phyloP scores from a whole-genome alignment of 306 rosid genomes.

The Vigna unguiculata region DNA sequence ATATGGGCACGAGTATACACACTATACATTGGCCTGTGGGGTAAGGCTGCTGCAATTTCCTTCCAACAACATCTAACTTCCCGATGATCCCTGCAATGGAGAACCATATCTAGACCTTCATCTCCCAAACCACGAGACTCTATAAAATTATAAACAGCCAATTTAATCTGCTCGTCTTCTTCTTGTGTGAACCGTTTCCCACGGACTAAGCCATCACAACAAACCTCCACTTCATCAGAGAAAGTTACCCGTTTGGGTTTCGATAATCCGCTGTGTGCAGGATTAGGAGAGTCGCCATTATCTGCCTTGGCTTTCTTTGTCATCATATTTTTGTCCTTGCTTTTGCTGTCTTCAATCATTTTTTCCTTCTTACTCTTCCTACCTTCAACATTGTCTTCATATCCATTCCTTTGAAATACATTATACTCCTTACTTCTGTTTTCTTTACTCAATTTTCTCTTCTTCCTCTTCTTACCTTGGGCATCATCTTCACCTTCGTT shows the following conservation, averaged over 20 bases:
- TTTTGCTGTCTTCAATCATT: not conserved
- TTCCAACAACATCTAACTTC: conserved; percentile 71
- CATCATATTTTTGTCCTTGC: not conserved
- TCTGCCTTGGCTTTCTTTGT: not conserved
- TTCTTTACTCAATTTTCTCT: not conserved
- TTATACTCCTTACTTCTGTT: not conserved
- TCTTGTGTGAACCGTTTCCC: conserved; percentile 75
- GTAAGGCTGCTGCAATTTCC: conserved; percentile 61
- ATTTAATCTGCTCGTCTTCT: conserved; percentile 67
- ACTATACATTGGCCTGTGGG: conserved; percentile 51
- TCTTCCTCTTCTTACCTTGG: not conserved
- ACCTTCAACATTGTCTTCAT: not conserved
- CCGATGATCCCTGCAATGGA: conserved; percentile 38
- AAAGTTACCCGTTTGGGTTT: conserved; percentile 67
- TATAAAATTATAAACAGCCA: conserved; percentile 63
- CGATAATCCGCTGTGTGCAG: conserved; percentile 20
- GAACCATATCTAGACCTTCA: conserved; percentile 66
- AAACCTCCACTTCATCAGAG: conserved; percentile 66
- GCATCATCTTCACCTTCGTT: not conserved
- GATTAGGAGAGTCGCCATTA: conserved; percentile 18
- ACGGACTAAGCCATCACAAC: conserved; percentile 48
- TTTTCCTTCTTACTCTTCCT: not conserved
- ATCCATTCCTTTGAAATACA: not conserved
- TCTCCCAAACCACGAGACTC: conserved; percentile 64
- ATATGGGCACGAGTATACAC: conserved; percentile 67